phyloP scores from a whole-genome alignment of 2,329 filamentous ascomycete genomes.

The Fusarium incarnatum region DNA sequence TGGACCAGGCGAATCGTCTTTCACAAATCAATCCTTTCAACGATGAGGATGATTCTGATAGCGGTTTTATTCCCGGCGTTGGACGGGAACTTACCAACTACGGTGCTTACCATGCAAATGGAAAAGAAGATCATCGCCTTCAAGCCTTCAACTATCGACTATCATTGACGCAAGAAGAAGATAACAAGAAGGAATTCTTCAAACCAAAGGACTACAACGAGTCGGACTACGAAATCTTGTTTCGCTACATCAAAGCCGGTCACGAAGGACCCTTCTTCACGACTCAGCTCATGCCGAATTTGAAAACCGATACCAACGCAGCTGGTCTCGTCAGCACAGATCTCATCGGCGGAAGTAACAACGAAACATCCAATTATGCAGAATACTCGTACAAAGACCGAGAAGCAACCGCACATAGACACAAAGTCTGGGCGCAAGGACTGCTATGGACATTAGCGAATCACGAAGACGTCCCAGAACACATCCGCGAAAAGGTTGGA shows the following conservation, averaged over 20 bases:
- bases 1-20: conserved; percentile 6
- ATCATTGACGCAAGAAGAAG: conserved; percentile 1
- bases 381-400: conserved; percentile 28
- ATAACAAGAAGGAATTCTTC: conserved; percentile 26
- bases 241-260: conserved; percentile 27
- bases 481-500: neutral
- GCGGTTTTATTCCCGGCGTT: conserved; percentile 23
- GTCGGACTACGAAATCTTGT: conserved; percentile 23
- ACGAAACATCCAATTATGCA: conserved; percentile 25
- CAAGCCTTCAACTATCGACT: conserved; percentile 36
- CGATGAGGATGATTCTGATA: conserved; percentile 1
- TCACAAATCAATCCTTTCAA: conserved; percentile 19
- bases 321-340: conserved; percentile 33
- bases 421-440: conserved; percentile 31
- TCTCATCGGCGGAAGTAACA: conserved; percentile 27
- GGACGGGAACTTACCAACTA: conserved; percentile 1
- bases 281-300: conserved; percentile 28
- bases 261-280: conserved; percentile 27
- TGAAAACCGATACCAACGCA: conserved; percentile 33
- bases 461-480: conserved; percentile 8
- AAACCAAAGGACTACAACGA: conserved; percentile 31
- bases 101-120: neutral
- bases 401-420: neutral
- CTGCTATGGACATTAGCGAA: conserved; percentile 29
- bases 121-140: conserved; percentile 29